Percentiles rank a stretch among this genome's conserved stretches.
phyloP scores from a whole-genome alignment of 2,329 filamentous ascomycete species.

The Epichloe glyceriae region DNA sequence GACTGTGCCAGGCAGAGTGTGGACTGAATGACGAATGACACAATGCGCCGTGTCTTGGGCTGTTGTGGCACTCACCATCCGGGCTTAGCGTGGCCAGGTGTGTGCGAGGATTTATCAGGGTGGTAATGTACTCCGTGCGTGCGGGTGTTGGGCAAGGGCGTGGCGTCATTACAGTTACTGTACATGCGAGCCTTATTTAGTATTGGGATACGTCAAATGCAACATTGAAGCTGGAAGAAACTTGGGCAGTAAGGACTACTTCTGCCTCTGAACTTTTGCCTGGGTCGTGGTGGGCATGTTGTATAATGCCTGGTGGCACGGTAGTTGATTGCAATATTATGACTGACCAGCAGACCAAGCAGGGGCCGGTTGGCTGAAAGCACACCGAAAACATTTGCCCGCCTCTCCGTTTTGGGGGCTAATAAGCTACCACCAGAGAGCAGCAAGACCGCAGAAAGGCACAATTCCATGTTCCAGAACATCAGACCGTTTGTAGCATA shows the following conservation, averaged over 20 bases:
- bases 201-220: too few relatives aligned
- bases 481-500: neutral
- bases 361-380: too few relatives aligned
- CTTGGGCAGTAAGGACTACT: too few relatives aligned
- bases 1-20: conserved; percentile 4
- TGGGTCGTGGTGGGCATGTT: too few relatives aligned
- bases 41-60: conserved; percentile 6
- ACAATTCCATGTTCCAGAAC: too few relatives aligned
- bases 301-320: too few relatives aligned
- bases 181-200: too few relatives aligned
- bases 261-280: too few relatives aligned
- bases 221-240: too few relatives aligned
- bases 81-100: conserved; percentile 2
- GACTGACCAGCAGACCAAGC: too few relatives aligned
- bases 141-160: neutral
- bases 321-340: too few relatives aligned
- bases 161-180: neutral
- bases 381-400: neutral
- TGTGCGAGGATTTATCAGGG: neutral
- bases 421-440: neutral
- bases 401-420: neutral
- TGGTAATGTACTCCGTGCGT: neutral
- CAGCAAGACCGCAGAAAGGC: neutral
- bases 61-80: conserved; percentile 6
- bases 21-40: conserved; percentile 7